Base-by-base conservation (phyloP, 2,329 filamentous ascomycete genomes). In the Claviceps fusiformis region DNA sequence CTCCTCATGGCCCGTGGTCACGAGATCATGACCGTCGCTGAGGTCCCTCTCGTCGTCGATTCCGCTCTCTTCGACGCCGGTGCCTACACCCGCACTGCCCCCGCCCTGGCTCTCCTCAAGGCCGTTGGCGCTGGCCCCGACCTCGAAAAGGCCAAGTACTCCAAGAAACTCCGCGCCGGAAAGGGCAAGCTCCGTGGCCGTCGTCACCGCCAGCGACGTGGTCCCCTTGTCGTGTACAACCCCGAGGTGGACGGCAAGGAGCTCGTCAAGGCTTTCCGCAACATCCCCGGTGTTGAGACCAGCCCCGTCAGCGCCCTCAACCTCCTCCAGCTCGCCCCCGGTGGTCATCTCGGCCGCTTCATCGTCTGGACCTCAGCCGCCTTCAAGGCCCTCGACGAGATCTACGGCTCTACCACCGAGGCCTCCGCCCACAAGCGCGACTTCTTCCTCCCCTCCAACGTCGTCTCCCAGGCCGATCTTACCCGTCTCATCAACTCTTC, bases 161-260 rank as follows among this genome's bases (percentile, higher is more conserved):
- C 91, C 73, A 89, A 89, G 81, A 98, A 97, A 85, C 81, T 96
- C 70, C 91, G 93, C 66, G 89, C 93, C 67, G 93, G 93, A 75
- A 97, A 98, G 87, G 93, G 93, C 77, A 98, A 98, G 86, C 80
- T 98, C 72, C 84, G 93, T 76, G 89, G 89, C 74, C 92, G 93
- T 73, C 91, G 93, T 70, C 86, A 95, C 87, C 87, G 87, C 77
- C 92, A 97, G 82, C 90, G 95, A 75, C 95, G 93, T 73, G 95
- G 93, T 66, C 93, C 93, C 69, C 87, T 98, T 59, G 86, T 98
- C 75, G 87, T 98, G 79, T 97, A 96, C 84, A 87, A 95, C 81
- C 87, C 91, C 67, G 88, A 91, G 74, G 82, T 86, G 70, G 95
- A 98, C 72, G 91, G 93, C 78, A 95, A 91, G 80, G 87, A 95